Base-by-base conservation (phyloP, 2,329 filamentous ascomycete genomes). In the Erysiphe pisi region DNA sequence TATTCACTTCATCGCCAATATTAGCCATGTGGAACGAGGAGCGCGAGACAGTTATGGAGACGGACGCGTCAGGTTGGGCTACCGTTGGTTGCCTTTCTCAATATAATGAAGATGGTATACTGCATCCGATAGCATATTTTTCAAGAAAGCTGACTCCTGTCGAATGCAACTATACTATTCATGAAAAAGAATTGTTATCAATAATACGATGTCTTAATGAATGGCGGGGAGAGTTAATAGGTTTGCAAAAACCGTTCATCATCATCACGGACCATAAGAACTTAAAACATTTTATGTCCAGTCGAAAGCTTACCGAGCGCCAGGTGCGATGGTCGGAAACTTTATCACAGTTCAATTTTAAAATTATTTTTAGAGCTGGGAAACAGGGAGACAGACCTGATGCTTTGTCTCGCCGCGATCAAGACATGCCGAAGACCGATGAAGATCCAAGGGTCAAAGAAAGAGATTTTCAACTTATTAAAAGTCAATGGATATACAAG, bases 151-250 rank as follows among this genome's bases (percentile, higher is more conserved):
- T 22, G 58, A 12, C 58, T 63, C 12, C 58, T 25, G 12, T 28
- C 22, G 12, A 63, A 63, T 63, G 58, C n/a, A 63, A 63, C n/a
- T 63, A 63, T 63, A 28, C n/a, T 28, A 63, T 63, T 63, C 58
- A 63, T 28, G 58, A 63, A 2, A 63, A 63, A 28, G 2, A 63
- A 28, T 63, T 63, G 58, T 28, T 63, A 22, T 22, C 58, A 12
- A 22, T 63, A 25, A 20, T 63, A 36, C 31, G 31, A 2, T 36
- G 31, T 36, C 31, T 36, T 36, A 36, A 36, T 36, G 31, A 36
- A 36, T 36, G 31, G 31, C 31, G 31, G 31, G 31, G 31, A 36
- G 31, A 36, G 31, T 36, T 36, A 36, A 36, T 12, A 18, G 58
- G n/a, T 63, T 22, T 25, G 12, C 31, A 25, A 63, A 63, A 63